Percentiles rank a stretch among this genome's conserved stretches.
Evolutionary conservation across 345 rosid genomes (phyloP).

Genomic region (Hypericum androsaemum): DNA sequence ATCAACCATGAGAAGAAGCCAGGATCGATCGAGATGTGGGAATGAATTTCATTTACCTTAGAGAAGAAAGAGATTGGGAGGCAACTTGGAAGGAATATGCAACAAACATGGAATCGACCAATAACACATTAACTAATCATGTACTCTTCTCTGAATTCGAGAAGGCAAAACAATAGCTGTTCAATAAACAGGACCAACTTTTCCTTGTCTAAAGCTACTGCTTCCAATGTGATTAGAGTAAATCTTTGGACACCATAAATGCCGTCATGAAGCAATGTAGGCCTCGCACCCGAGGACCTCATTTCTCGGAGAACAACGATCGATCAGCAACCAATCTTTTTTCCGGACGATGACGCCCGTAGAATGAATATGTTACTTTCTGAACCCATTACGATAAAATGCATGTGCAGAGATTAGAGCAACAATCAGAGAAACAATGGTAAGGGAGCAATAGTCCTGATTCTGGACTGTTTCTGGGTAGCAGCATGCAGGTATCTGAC

Average conservation of each 20-base stretch:
- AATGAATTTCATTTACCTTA: too few relatives aligned
- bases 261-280: neutral
- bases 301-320: conserved; percentile 8
- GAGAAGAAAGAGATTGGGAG: too few relatives aligned
- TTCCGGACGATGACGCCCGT: conserved; percentile 23
- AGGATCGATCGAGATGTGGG: too few relatives aligned
- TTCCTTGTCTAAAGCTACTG: too few relatives aligned
- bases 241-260: neutral
- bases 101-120: too few relatives aligned
- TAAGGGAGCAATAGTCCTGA: conserved; percentile 22
- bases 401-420: conserved; percentile 27
- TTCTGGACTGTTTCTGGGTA: neutral
- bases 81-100: too few relatives aligned
- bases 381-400: conserved; percentile 23
- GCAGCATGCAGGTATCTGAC: conserved; percentile 14
- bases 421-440: conserved; percentile 24
- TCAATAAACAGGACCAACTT: too few relatives aligned
- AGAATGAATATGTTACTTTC: conserved; percentile 20
- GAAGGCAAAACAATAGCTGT: too few relatives aligned
- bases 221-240: too few relatives aligned
- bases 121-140: too few relatives aligned
- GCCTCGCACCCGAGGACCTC: conserved; percentile 3
- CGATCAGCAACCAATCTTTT: conserved; percentile 20
- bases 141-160: too few relatives aligned
- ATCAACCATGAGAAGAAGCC: too few relatives aligned